Evolutionary conservation across 352 stramenopile genomes (phyloP), one percentile per base, ranked within the genome.

Genomic region (Pythium phragmiticola): DNA sequence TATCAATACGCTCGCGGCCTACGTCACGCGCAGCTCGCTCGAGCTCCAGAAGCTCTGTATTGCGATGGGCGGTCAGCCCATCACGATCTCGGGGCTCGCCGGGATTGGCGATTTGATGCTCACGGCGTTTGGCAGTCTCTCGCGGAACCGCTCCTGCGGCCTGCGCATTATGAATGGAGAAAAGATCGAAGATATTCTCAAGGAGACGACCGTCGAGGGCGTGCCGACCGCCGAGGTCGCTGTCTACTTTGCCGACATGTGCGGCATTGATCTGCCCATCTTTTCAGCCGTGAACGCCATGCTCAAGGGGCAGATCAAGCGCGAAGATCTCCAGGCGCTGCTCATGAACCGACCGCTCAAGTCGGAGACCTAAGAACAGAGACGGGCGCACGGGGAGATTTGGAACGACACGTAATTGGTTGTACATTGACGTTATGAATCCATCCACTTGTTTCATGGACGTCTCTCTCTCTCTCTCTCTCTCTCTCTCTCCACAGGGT

Each of bases 11-110:
- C 78, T 97, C 69, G 94, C 95, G 17, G 94, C 90, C 9, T 92
- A 98, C 58, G 95, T 99, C 19, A 99, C 96, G 13, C 87, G 96
- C 58, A 97, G 95, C 56, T 98, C 90, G 57, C 86, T 92, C 7
- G 96, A 99, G 84, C 97, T 99, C 74, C 88, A 96, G 69, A 94
- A 97, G 73, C 82, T 99, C 51, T 97, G 90, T 52, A 77, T 98
- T 30, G 90, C 93, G 13, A 96, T 99, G 82, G 96, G 96, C 49
- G 96, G 93, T 17, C 77, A 94, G 41, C 89, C 96, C 2, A 96
- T 92, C 66, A 99, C 97, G 47, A 97, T 99, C 66, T 95, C 88
- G 19, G 96, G 96, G 5, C 82, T 99, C 37, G 92, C 89, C 17
- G 88, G 89, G 36, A 90, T 96, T 42, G 92, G 90, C 23, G 95